Base-by-base conservation (phyloP, 768 basidiomycete species). In the Tulasnella sp. region DNA sequence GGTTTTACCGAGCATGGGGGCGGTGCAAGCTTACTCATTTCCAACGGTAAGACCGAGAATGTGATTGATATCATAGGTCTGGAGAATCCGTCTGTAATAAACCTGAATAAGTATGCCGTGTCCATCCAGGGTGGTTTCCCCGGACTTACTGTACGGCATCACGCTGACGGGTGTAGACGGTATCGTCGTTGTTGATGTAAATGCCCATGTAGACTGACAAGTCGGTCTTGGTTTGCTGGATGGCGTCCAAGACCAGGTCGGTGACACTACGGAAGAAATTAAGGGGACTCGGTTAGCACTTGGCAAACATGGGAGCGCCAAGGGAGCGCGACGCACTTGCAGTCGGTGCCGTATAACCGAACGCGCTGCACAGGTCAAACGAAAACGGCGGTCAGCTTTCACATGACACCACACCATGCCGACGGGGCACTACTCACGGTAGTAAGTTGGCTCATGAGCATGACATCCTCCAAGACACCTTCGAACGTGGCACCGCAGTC, bases 1-100 rank as follows among this genome's bases (percentile, higher is more conserved):
- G 61, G 39, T 3, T 29, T 7, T 20, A 37, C 15, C 32, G 37
- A 46, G 11, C 15, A 51, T 69, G 1, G 51, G 77, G 76, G 26
- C 6, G 90, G 95, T 89, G 72, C 96, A 87, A 82, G 95, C 93
- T 83, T 89, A 94, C 84, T 97, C 95, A 82, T 98, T 97, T 44
- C 97, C 96, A 44, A 98, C 96, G 5, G 92, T 96, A 51, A 98
- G 82, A 11, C 97, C 97, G 0, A 85, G 86, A 74, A 98, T 89
- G 81, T 95, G 84, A 79, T 88, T 88, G 2, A 89, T 88, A 42
- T 96, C 96, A 82, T 91, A 98, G 0, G 89, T 90, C 82, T 91
- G 83, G 75, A 98, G 85, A 11, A 77, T 77, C 69, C 40, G 57
- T 35, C 70, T 77, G 55, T 13, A 11, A 37, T 18, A 18, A 23